Conservation (phyloP, 31 red algal genomes). For the Porphyra umbilicalis region DNA sequence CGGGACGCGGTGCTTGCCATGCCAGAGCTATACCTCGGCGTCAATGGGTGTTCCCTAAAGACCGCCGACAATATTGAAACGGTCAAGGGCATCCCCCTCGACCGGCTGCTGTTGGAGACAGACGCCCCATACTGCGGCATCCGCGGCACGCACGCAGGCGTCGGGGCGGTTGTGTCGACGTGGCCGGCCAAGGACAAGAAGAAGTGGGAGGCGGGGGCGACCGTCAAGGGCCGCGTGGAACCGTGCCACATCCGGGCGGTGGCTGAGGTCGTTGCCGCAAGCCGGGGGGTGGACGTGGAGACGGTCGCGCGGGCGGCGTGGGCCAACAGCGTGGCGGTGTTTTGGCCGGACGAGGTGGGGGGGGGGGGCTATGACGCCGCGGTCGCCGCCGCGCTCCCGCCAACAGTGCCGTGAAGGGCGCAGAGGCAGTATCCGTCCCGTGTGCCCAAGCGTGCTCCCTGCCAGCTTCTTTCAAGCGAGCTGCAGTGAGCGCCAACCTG, state of each 20-base stretch:
- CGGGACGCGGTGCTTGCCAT: slow-evolving; percentile 53
- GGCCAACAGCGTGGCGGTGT: slow-evolving; percentile 69
- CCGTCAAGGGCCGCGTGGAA: slow-evolving; percentile 88
- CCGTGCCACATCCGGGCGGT: slow-evolving; percentile 87
- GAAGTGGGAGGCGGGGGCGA: slow-evolving; percentile 38
- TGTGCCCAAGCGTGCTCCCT: too few relatives aligned
- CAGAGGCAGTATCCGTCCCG: too few relatives aligned
- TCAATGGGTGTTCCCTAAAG: slow-evolving; percentile 97
- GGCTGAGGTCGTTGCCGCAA: slow-evolving; percentile 66
- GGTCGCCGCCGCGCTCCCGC: neutral
- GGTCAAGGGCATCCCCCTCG: slow-evolving; percentile 56
- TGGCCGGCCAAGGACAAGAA: slow-evolving; percentile 82
- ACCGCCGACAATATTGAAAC: slow-evolving; percentile 73
- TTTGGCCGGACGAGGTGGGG: slow-evolving; percentile 54
- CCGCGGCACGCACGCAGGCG: slow-evolving; percentile 71
- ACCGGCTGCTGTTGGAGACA: slow-evolving; percentile 92
- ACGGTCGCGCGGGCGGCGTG: slow-evolving; percentile 56
- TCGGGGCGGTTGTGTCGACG: slow-evolving; percentile 28
- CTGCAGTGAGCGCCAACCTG: too few relatives aligned
- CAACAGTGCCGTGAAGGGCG: neutral
- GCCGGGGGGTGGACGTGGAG: slow-evolving; percentile 39
- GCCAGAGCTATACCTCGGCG: slow-evolving; percentile 69
- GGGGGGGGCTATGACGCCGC: slow-evolving; percentile 19
- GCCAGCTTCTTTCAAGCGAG: too few relatives aligned
- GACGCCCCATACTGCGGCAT: slow-evolving; percentile 96